phyloP scores from a whole-genome alignment of 139 green algal species.

The Chlamydomonas applanata region DNA sequence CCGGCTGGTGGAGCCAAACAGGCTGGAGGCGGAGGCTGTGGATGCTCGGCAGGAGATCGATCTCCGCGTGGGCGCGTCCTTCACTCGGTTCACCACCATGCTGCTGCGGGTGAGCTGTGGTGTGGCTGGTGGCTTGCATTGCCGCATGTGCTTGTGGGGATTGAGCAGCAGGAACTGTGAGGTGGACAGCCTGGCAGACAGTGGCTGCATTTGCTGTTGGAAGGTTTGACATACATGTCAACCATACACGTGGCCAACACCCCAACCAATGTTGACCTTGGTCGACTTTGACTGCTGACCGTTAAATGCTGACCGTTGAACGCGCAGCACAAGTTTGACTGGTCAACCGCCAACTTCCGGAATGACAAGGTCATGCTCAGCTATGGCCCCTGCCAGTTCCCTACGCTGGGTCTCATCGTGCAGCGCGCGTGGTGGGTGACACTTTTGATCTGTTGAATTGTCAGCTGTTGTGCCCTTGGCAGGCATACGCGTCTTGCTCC shows the following conservation, averaged over 20 bases:
- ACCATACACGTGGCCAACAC: too few species aligned
- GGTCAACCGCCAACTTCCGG: constrained; percentile 32
- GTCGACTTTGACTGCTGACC: too few species aligned
- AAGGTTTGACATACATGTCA: too few species aligned
- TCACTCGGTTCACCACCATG: constrained; percentile 96
- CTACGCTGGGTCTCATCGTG: constrained; percentile 96
- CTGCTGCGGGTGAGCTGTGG: constrained; percentile 74
- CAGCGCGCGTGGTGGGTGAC: constrained; percentile 80
- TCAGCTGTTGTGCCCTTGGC: too few species aligned
- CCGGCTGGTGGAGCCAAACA: constrained; percentile 61
- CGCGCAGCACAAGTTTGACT: constrained; percentile 76
- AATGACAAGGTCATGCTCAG: constrained; percentile 62
- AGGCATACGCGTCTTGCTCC: too few species aligned
- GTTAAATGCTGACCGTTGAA: neutral
- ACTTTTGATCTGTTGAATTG: too few species aligned
- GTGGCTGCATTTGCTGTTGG: too few species aligned
- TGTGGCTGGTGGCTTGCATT: too few species aligned
- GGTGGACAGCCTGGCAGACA: too few species aligned
- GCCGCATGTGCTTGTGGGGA: neutral
- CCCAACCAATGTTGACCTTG: too few species aligned
- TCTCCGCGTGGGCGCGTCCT: constrained; percentile 90
- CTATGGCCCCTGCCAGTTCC: constrained; percentile 98
- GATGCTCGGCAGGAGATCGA: constrained; percentile 96
- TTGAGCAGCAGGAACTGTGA: too few species aligned
- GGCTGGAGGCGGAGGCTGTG: constrained; percentile 80